Evolutionary conservation across 2,329 filamentous ascomycete genomes (phyloP), one percentile per base, ranked within the genome.

Genomic region (Seiridium unicorne): DNA sequence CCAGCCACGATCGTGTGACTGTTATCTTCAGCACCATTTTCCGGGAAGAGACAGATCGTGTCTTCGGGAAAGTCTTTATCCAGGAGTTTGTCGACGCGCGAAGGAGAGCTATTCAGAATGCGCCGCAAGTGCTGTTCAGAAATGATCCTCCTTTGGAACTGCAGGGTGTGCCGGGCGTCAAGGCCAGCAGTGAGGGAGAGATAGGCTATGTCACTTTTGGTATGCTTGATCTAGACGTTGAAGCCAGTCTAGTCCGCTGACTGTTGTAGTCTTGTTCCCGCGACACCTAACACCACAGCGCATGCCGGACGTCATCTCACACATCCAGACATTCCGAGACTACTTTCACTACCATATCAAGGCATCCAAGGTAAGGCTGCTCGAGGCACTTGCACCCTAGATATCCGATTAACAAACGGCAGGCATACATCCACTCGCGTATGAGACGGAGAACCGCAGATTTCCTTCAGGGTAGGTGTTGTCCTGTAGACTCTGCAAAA

Each of bases 331-430:
- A 11, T 99, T 99, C 91, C 91, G 95, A 67, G 95, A 99, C 74
- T 99, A 99, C 78, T 99, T 99, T 84, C 95, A 99, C 77, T 99
- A 99, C 77, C 95, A 99, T 78, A 99, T 99, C 79, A 99, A 99
- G 80, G 96, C 95, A 36, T 97, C 93, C 64, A 99, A 99, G 83
- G 86, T 88, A 75, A 57, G 64, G 46, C 11, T 18, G 36, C 10
- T 6, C 42, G 6, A 10, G 3, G 11, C 26, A 18, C 55, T 18
- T 31, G 4, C 13, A 3, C 3, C 11, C 42, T 26, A 46, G 11
- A 11, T 10, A 26, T 6, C 26, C 34, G 10, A 4, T 8, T 44
- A 54, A 34, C n/a, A 1, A 38, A 32, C 2, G 3, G 46, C 36
- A 89, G 86, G 95, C 96, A 57, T 99, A 97, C 73, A 99, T 99